Conservation (phyloP, 75 land plant genomes). For the Pinus tabuliformis region DNA sequence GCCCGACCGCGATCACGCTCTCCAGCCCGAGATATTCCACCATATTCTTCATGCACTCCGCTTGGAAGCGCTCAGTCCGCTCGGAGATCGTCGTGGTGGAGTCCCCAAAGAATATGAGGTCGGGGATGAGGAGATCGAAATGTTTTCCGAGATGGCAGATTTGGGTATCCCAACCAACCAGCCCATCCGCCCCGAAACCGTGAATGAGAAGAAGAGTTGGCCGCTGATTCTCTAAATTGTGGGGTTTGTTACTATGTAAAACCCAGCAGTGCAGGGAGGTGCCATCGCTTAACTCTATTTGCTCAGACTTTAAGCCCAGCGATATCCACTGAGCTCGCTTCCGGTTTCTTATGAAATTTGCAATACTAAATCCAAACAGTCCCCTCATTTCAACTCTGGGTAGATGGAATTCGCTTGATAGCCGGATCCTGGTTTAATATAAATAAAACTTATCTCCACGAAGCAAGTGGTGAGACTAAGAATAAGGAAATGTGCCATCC, state of each 20-base stretch:
- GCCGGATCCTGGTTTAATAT: too few species aligned
- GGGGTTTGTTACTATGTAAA: not conserved
- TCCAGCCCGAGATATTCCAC: conserved; percentile 14
- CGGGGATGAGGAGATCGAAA: conserved; percentile 24
- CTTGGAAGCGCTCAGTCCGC: conserved; percentile 31
- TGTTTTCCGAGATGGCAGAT: conserved; percentile 13
- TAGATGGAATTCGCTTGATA: too few species aligned
- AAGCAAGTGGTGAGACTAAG: too few species aligned
- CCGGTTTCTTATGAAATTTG: conserved; percentile 13
- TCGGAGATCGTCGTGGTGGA: conserved; percentile 14
- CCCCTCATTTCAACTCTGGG: too few species aligned
- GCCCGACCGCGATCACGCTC: conserved; percentile 41
- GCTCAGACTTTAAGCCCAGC: conserved; percentile 39
- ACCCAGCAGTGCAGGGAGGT: conserved; percentile 70
- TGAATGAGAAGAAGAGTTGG: conserved; percentile 18
- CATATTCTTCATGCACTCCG: conserved; percentile 25
- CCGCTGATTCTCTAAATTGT: not conserved
- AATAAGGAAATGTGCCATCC: too few species aligned
- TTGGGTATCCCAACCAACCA: conserved; percentile 26
- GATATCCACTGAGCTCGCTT: conserved; percentile 38
- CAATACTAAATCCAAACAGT: conserved; percentile 33
- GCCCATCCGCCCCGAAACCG: conserved; percentile 23
- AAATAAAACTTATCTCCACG: too few species aligned
- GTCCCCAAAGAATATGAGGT: conserved; percentile 31
- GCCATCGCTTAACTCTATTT: conserved; percentile 28